phyloP scores from a whole-genome alignment of 176 grass and related monocot genomes.

The Musa beccarii region DNA sequence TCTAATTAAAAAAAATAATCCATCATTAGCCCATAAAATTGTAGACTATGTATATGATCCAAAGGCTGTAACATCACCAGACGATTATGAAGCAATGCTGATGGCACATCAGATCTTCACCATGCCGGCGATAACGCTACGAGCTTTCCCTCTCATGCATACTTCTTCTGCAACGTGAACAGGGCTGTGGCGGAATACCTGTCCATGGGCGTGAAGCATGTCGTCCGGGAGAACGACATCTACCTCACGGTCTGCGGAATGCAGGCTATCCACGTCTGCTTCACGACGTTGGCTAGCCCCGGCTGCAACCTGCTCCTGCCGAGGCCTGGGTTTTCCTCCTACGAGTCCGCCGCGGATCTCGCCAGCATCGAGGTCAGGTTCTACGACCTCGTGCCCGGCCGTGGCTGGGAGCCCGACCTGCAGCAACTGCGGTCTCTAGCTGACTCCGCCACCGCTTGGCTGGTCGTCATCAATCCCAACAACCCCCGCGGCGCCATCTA shows the following conservation, averaged over 20 bases:
- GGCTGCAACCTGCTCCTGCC: conserved; percentile 59
- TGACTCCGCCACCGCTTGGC: conserved; percentile 33
- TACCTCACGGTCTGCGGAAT: conserved; percentile 58
- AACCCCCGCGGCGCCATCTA: conserved; percentile 64
- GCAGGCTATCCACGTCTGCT: conserved; percentile 46
- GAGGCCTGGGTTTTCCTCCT: conserved; percentile 55
- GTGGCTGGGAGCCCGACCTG: conserved; percentile 56
- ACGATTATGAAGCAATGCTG: too few relatives aligned
- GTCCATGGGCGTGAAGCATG: conserved; percentile 32
- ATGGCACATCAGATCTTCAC: too few relatives aligned
- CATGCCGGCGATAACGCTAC: too few relatives aligned
- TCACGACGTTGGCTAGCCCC: conserved; percentile 49
- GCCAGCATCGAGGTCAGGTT: conserved; percentile 54
- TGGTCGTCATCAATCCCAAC: conserved; percentile 92
- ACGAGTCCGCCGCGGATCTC: conserved; percentile 30
- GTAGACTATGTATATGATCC: too few relatives aligned
- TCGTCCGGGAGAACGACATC: conserved; percentile 39
- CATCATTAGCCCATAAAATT: too few relatives aligned
- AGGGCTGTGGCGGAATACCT: conserved; percentile 60
- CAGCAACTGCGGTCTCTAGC: conserved; percentile 26
- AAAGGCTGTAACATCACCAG: too few relatives aligned
- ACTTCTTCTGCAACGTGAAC: neutral
- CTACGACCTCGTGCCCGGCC: conserved; percentile 58
- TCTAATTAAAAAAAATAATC: too few relatives aligned
- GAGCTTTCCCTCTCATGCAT: too few relatives aligned